Evolutionary conservation across 2,329 filamentous ascomycete genomes (phyloP), one percentile per base, ranked within the genome.

Genomic region (Aspergillus calidoustus): DNA sequence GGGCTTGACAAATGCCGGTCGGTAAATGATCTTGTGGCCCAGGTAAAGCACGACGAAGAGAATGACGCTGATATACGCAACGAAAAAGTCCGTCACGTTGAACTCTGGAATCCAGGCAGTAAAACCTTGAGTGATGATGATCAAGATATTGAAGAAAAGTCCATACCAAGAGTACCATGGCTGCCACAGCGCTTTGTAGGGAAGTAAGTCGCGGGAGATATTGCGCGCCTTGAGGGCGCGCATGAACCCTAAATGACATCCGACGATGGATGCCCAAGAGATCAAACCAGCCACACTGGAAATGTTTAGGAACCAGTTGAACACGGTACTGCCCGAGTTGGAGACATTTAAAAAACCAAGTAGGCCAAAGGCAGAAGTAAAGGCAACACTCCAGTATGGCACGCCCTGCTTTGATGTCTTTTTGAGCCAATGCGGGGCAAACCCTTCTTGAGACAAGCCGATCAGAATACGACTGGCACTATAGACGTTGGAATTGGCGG

Each of bases 341-440:
- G 85, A 87, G 49, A 87, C 83, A 73, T 90, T 91, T 72, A 93
- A 84, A 79, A 89, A 93, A 0, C 87, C 87, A 3, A 93, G 82
- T 8, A 89, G 81, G 25, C 87, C 87, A 69, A 91, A 83, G 0
- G 76, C 74, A 8, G 75, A 72, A 1, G 81, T 83, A 61, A 80
- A 71, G 0, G 76, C 69, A 17, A 83, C 81, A 43, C 79, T 75
- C 62, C 71, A 74, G 69, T 80, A 80, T 0, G 82, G 82, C 7
- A 79, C 77, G 51, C 81, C 81, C 5, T 73, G 67, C 63, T 75
- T 77, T 19, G 74, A 78, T 4, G 80, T 80, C 50, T 70, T 72
- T 57, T 73, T 72, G 64, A 84, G 76, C 64, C 79, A 76, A 3
- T 65, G 69, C 4, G 82, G 82, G 0, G 80, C 82, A 59, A 76